phyloP scores from a whole-genome alignment of 352 stramenopile genomes.

The Sclerospora graminicola region DNA sequence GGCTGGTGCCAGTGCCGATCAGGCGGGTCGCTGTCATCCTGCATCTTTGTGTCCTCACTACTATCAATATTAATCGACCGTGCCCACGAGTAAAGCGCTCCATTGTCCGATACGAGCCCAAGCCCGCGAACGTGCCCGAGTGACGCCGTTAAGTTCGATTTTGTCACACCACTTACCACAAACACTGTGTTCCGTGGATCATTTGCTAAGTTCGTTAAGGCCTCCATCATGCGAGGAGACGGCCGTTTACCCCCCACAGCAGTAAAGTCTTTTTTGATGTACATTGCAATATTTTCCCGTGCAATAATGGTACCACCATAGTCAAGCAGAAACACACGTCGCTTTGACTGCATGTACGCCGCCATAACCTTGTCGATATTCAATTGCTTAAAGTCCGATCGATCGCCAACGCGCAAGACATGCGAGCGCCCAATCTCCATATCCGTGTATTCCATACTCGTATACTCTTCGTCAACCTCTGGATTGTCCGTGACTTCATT shows the following conservation, averaged over 20 bases:
- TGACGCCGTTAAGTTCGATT: conserved; percentile 84
- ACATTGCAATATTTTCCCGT: conserved; percentile 89
- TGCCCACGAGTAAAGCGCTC: conserved; percentile 89
- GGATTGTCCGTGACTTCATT: conserved; percentile 68
- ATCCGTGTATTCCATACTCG: conserved; percentile 85
- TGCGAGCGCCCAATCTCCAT: conserved; percentile 70
- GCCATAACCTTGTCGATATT: conserved; percentile 73
- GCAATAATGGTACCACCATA: conserved; percentile 96
- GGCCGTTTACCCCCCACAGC: conserved; percentile 90
- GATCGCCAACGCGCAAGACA: conserved; percentile 47
- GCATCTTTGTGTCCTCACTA: conserved; percentile 24
- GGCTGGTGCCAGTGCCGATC: conserved; percentile 70
- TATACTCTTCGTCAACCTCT: conserved; percentile 66
- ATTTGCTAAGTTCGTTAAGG: conserved; percentile 77
- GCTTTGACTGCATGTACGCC: conserved; percentile 75
- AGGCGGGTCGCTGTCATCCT: conserved; percentile 9
- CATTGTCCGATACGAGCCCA: conserved; percentile 92
- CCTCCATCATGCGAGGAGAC: conserved; percentile 80
- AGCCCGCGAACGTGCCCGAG: conserved; percentile 90
- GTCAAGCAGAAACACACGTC: conserved; percentile 94
- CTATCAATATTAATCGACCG: conserved; percentile 39
- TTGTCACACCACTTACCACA: conserved; percentile 92
- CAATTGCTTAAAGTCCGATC: conserved; percentile 78
- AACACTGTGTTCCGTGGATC: conserved; percentile 95
- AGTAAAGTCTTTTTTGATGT: conserved; percentile 94